Evolutionary conservation across 2,329 filamentous ascomycete species (phyloP).

Genomic region (Trichoderma breve): DNA sequence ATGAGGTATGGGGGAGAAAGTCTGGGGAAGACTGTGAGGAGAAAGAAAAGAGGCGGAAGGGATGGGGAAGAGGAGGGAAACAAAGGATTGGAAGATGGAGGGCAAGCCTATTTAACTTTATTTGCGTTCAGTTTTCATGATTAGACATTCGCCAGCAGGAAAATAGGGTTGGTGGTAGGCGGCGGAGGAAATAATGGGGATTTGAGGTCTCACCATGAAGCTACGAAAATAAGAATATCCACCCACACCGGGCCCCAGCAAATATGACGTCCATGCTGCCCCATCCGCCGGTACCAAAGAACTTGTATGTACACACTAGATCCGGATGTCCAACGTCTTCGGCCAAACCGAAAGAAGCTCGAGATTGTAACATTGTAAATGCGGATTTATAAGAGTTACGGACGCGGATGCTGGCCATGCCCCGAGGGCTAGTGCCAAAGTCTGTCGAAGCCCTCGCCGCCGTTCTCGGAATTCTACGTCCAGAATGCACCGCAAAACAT

Average conservation of each 20-base stretch:
- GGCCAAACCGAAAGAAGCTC: constrained; percentile 2
- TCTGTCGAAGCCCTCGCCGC: background rate
- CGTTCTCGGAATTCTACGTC: background rate
- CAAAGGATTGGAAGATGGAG: background rate
- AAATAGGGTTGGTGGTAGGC: background rate
- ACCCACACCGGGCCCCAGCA: constrained; percentile 6
- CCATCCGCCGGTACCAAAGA: background rate
- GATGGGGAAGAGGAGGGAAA: background rate
- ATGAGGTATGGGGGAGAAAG: constrained; percentile 10
- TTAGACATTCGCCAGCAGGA: background rate
- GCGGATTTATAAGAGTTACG: background rate
- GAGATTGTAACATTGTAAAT: background rate
- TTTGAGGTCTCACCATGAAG: constrained; percentile 4
- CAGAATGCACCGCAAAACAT: background rate
- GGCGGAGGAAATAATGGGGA: constrained; percentile 15
- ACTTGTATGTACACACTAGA: background rate
- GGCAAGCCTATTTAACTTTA: constrained; percentile 18
- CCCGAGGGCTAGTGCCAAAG: background rate
- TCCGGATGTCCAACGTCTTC: constrained; percentile 13
- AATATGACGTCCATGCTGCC: constrained; percentile 14
- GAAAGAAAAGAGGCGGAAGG: background rate
- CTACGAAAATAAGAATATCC: constrained; percentile 5
- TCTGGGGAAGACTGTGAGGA: constrained; percentile 6
- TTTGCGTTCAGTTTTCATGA: background rate
- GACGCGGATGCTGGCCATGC: background rate